Evolutionary conservation across 1,284 basidiomycete species (phyloP).

Genomic region (Rhodotorula mucilaginosa): DNA sequence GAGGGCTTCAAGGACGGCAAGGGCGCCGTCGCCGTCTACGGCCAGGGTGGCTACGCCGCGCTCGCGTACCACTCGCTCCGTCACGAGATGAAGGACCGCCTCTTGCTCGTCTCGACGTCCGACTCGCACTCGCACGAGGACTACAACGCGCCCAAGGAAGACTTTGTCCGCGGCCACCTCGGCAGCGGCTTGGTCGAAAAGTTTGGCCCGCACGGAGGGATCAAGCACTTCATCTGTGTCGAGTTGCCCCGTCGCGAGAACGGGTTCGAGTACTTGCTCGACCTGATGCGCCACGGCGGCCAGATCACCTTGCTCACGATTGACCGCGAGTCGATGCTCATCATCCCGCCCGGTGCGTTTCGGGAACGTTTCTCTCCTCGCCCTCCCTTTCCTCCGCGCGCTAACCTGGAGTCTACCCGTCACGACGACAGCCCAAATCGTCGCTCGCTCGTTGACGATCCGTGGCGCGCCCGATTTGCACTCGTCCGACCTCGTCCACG

Average conservation of each 20-base stretch:
- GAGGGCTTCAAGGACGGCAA: slow-evolving; percentile 6
- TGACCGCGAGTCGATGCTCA: not conserved
- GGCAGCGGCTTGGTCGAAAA: slow-evolving; percentile 1
- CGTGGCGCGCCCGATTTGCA: not conserved
- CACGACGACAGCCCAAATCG: slow-evolving; percentile 1
- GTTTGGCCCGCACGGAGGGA: slow-evolving; percentile 20
- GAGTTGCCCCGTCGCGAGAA: slow-evolving; percentile 16
- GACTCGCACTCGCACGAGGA: slow-evolving; percentile 10
- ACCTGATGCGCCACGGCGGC: slow-evolving; percentile 10
- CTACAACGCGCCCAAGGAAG: slow-evolving; percentile 2
- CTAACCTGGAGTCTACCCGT: too few species aligned
- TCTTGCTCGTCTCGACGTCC: slow-evolving; percentile 21
- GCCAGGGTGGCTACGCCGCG: slow-evolving; percentile 21
- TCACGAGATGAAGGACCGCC: not conserved
- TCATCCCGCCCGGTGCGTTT: slow-evolving; percentile 8
- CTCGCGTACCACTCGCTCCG: slow-evolving; percentile 15
- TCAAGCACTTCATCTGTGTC: slow-evolving; percentile 15
- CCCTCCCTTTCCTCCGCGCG: not conserved
- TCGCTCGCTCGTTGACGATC: slow-evolving; percentile 4
- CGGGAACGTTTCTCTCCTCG: not conserved
- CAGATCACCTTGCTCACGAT: slow-evolving; percentile 14
- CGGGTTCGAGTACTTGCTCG: slow-evolving; percentile 13
- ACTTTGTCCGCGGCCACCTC: slow-evolving; percentile 9
- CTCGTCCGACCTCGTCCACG: slow-evolving; percentile 7
- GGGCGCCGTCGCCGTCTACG: slow-evolving; percentile 13